Evolutionary conservation across 371 early-diverging fungal genomes (phyloP), one percentile per base, ranked within the genome.

Genomic region (Gilbertella persicaria): DNA sequence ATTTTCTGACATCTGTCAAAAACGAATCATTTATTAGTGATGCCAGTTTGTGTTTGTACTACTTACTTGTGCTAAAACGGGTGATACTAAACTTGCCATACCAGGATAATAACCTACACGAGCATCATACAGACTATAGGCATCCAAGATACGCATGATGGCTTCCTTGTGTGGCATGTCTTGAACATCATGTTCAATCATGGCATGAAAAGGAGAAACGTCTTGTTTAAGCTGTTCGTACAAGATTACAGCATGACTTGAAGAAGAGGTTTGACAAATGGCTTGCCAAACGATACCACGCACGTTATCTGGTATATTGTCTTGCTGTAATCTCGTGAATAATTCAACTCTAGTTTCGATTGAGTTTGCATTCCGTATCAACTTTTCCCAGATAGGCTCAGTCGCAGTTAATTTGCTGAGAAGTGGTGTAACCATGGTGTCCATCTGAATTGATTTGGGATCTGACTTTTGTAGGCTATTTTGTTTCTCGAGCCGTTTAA

Each of bases 31-130:
- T n/a, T n/a, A n/a, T n/a, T n/a, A n/a, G n/a, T n/a, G n/a, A n/a
- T n/a, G n/a, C n/a, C n/a, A n/a, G n/a, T n/a, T n/a, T n/a, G n/a
- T n/a, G n/a, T n/a, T n/a, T n/a, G n/a, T n/a, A n/a, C n/a, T 21
- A 67, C 78, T 69, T 79, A 88, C 88, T 66, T 88, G 86, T 65
- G 90, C 74, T 45, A 96, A 67, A 50, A 96, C 50, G 8, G 95
- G 89, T 2, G 88, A 91, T 4, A 86, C 93, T 39, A 96, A 68
- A 61, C 89, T 89, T 7, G 91, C 84, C 35, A 96, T 79, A 10
- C 94, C 94, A 74, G 95, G 95, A 66, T 93, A 94, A 67, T 98
- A 93, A 10, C 96, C 97, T 23, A 96, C 88, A 53, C 91, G 91
- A 3, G 85, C 56, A 68, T 98, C 97, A 50, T 93, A 96, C 9